phyloP scores from a whole-genome alignment of 225 moss, liverwort and hornwort species.

The Rhytidiadelphus loreus region DNA sequence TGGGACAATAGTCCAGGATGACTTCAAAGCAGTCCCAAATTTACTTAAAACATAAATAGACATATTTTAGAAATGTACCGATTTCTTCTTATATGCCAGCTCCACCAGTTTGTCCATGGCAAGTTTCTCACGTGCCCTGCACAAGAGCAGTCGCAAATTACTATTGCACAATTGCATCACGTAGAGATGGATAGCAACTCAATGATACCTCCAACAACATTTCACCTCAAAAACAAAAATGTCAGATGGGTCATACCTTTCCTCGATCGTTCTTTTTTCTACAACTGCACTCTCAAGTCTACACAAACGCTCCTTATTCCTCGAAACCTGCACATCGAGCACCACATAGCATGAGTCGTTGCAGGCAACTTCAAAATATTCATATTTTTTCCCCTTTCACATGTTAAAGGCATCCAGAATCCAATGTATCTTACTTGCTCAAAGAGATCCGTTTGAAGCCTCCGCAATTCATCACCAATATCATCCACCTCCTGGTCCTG shows the following conservation, averaged over 20 bases:
- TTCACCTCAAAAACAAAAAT: neutral
- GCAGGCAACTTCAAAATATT: neutral
- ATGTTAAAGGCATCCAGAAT: neutral
- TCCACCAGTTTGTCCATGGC: conserved; percentile 74
- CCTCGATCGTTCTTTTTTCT: conserved; percentile 41
- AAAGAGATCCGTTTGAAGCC: conserved; percentile 44
- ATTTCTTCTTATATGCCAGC: conserved; percentile 52
- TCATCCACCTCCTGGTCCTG: conserved; percentile 68
- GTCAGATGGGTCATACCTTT: conserved; percentile 28
- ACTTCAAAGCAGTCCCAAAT: neutral
- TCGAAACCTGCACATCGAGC: conserved; percentile 34
- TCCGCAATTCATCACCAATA: conserved; percentile 60
- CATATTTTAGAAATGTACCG: neutral
- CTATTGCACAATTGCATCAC: neutral
- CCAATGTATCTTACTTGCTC: conserved; percentile 26
- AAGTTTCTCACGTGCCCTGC: conserved; percentile 70
- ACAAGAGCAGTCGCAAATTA: neutral
- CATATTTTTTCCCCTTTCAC: neutral
- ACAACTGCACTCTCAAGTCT: conserved; percentile 43
- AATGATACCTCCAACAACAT: neutral
- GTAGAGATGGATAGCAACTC: neutral
- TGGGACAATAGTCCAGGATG: neutral
- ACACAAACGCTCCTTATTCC: conserved; percentile 47
- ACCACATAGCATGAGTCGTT: neutral
- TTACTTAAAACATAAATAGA: neutral